Evolutionary conservation across 164 flowering plant species (phyloP), one percentile per base, ranked within the genome.

Genomic region (Tinospora cordifolia): DNA sequence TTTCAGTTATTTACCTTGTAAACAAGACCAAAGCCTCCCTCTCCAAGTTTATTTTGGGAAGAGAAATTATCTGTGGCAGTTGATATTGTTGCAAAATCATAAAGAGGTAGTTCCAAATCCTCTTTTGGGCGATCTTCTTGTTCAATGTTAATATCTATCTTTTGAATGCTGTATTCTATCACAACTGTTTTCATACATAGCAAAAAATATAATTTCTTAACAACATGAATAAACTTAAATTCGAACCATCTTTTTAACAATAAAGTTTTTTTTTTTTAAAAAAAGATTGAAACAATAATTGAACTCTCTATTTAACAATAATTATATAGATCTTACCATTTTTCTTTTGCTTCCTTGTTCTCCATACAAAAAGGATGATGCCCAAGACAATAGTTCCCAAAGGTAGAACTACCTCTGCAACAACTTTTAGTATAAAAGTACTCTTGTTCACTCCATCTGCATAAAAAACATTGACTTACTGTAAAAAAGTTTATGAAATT

Each of bases 1-100:
- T 3, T 51, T 21, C 12, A n/a, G 7, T 30, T 30, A 30, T 1
- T 30, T 65, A 84, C 90, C 83, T 79, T 81, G 70, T 79, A 83
- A 71, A 87, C 88, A 47, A 72, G 76, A 34, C 84, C 84, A 70
- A 81, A 81, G 14, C 81, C 81, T 26, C 81, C 84, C 69, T 75
- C 69, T 30, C 83, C 84, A 66, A 81, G 69, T 69, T 76, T 72
- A 34, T 76, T 76, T 13, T 39, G 8, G 2, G 25, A 46, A 21
- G 75, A 40, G 47, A 81, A 81, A 22, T 79, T 75, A 54, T 78
- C 38, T 0, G 80, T 81, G 2, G 78, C 78, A 22, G 57, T 59
- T 25, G 65, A 63, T 60, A 80, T 54, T 24, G 63, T 65, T 40
- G 51, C 66, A 22, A 75, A 75, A 58, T 62, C 62, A 41, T 72